Conservation (phyloP, 2,329 filamentous ascomycete species). For the Penicillium sp. region DNA sequence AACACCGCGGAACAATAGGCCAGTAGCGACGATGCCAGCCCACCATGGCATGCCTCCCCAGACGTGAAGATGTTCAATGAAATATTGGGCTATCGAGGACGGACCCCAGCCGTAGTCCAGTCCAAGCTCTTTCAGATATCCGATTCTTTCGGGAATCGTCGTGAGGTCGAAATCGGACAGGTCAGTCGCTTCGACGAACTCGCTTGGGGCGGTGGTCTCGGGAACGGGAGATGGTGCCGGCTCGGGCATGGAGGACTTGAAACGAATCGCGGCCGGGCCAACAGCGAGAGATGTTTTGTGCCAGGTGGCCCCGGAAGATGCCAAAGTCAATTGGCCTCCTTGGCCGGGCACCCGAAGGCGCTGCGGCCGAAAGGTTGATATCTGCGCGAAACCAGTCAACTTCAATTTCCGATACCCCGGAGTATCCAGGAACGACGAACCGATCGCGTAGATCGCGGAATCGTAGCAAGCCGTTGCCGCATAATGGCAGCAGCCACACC, state of each 20-base stretch:
- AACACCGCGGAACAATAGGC: conserved; percentile 61
- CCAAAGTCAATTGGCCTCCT: conserved; percentile 20
- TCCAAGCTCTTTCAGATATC: conserved; percentile 78
- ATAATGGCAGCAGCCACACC: conserved; percentile 43
- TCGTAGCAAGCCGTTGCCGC: conserved; percentile 28
- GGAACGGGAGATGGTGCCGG: conserved; percentile 16
- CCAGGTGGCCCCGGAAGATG: conserved; percentile 24
- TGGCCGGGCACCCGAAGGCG: conserved; percentile 21
- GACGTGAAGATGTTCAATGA: conserved; percentile 80
- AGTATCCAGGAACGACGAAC: conserved; percentile 27
- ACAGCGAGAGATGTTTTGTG: conserved; percentile 21
- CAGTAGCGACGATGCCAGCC: conserved; percentile 66
- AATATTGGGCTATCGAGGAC: conserved; percentile 69
- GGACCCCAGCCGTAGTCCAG: conserved; percentile 85
- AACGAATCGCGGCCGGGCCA: conserved; percentile 32
- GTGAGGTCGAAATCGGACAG: conserved; percentile 41
- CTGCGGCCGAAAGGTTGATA: conserved; percentile 35
- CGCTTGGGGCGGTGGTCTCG: conserved; percentile 10
- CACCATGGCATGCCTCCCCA: conserved; percentile 77
- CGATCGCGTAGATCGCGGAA: conserved; percentile 34
- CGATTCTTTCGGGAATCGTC: conserved; percentile 69
- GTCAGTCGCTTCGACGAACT: conserved; percentile 22
- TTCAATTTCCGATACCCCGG: conserved; percentile 9
- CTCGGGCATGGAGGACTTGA: conserved; percentile 38
- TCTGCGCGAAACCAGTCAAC: conserved; percentile 25